phyloP scores from a whole-genome alignment of 208 protist species.

The Trichomonas vaginalis region DNA sequence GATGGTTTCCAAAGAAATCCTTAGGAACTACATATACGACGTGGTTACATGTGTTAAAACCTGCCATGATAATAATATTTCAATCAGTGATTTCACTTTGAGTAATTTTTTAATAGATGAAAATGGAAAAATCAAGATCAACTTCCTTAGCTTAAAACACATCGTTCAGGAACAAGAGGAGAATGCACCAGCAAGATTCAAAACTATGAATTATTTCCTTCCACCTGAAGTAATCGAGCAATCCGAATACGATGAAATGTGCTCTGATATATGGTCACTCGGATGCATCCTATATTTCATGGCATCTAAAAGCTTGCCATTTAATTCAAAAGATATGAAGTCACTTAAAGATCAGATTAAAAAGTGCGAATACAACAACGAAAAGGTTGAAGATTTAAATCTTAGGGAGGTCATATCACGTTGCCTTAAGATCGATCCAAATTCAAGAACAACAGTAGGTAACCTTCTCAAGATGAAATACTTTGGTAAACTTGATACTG shows the following conservation, averaged over 20 bases:
- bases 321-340: background rate
- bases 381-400: background rate
- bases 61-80: background rate
- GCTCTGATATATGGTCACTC: background rate
- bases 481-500: background rate
- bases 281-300: background rate
- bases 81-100: background rate
- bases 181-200: background rate
- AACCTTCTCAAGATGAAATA: background rate
- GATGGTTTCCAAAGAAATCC: background rate
- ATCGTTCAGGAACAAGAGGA: background rate
- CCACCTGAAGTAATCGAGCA: background rate
- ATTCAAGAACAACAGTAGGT: background rate
- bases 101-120: background rate
- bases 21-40: background rate
- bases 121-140: background rate
- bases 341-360: background rate
- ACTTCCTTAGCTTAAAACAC: background rate
- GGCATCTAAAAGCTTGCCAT: background rate
- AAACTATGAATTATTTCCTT: background rate
- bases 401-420: background rate
- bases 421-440: background rate
- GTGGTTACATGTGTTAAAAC: background rate
- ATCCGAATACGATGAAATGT: background rate
- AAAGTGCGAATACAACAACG: background rate